Conservation (phyloP, 352 stramenopile species). For the Salisapilia sapeloensis region DNA sequence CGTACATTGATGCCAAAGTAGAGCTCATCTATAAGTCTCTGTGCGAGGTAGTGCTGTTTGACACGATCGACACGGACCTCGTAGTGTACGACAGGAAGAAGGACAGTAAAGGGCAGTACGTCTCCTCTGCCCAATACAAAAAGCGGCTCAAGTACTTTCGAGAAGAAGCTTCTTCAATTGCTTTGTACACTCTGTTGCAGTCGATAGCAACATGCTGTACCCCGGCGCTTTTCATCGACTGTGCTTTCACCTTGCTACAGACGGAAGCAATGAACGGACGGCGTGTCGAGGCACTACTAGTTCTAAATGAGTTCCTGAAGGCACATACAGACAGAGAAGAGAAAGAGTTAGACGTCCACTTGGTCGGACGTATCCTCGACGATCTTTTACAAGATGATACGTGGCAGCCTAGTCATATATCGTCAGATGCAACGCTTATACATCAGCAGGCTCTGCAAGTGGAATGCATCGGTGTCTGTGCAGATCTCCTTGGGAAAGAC, state of each 20-base stretch:
- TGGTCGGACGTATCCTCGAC: conserved; percentile 59
- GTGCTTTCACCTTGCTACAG: conserved; percentile 23
- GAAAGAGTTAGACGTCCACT: conserved; percentile 22
- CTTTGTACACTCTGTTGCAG: conserved; percentile 23
- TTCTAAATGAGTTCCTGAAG: conserved; percentile 48
- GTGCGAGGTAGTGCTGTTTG: conserved; percentile 29
- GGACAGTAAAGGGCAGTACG: background rate
- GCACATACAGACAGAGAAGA: conserved; percentile 4
- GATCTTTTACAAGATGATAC: conserved; percentile 32
- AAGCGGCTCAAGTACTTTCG: conserved; percentile 62
- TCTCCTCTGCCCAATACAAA: conserved; percentile 57
- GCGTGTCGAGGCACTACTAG: conserved; percentile 24
- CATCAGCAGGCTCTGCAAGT: conserved; percentile 44
- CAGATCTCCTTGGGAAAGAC: conserved; percentile 26
- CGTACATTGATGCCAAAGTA: conserved; percentile 33
- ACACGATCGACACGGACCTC: conserved; percentile 56
- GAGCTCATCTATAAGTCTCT: conserved; percentile 25
- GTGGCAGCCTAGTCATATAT: conserved; percentile 14
- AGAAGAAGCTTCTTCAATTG: conserved; percentile 36
- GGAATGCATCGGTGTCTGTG: conserved; percentile 58
- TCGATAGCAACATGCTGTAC: conserved; percentile 24
- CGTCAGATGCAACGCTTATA: conserved; percentile 4
- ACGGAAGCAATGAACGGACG: conserved; percentile 1
- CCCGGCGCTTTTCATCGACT: conserved; percentile 48
- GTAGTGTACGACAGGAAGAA: conserved; percentile 17